These are phyloP conservation scores for Mentha longifolia DNA, from an alignment of 257 asterid genomes.

Conservation along the genomic window DNA sequence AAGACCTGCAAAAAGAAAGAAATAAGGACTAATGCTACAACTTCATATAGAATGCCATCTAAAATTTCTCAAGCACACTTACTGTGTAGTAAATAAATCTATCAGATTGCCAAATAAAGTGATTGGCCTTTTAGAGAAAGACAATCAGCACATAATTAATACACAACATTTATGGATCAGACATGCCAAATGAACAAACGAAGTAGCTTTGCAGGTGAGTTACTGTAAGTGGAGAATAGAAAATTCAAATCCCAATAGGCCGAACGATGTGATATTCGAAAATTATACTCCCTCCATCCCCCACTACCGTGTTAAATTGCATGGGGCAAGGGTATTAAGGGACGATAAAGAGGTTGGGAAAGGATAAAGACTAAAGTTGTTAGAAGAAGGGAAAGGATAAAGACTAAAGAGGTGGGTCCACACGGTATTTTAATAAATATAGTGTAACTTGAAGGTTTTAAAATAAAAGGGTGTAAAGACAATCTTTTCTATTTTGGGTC, in stretches of 20 bases:
- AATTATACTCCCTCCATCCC: too few species aligned
- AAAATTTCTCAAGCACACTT: neutral
- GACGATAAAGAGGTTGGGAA: too few species aligned
- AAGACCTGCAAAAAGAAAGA: neutral
- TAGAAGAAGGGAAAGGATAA: too few species aligned
- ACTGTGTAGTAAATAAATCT: neutral
- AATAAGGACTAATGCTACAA: neutral
- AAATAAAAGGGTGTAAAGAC: too few species aligned
- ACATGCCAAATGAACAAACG: conserved; percentile 3
- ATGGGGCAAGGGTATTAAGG: too few species aligned
- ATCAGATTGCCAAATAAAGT: neutral
- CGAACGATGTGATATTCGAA: neutral
- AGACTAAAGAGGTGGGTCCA: too few species aligned
- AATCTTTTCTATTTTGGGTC: too few species aligned
- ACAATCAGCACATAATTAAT: neutral
- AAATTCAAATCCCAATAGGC: neutral
- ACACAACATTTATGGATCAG: neutral
- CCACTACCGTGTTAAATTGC: too few species aligned
- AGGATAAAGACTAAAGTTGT: too few species aligned
- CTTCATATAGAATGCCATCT: conserved; percentile 1
- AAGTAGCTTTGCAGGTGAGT: neutral
- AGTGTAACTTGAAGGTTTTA: too few species aligned
- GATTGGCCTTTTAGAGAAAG: neutral
- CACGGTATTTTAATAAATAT: too few species aligned
- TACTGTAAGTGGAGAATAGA: neutral